Evolutionary conservation across 202 grass and related monocot species (phyloP).

Genomic region (Musa balbisiana): DNA sequence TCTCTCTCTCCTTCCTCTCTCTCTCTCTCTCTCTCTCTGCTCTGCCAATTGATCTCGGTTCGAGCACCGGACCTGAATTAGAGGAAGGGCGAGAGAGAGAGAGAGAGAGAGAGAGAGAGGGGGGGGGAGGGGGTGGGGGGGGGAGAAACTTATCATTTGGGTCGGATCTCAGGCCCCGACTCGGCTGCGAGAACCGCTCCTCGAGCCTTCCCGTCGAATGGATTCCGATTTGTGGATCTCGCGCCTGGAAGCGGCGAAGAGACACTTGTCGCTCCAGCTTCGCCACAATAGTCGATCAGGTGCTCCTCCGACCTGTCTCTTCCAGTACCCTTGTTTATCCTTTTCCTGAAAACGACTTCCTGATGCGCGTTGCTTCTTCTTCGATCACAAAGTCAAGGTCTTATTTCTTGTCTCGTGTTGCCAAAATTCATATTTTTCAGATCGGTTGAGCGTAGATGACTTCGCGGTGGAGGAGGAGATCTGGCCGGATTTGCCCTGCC

Average conservation of each 20-base stretch:
- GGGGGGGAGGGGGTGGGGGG: no score
- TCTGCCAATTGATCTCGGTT: neutral
- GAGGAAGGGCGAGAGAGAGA: neutral
- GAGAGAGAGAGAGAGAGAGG: neutral
- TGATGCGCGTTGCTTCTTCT: neutral
- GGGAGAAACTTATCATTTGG: no score
- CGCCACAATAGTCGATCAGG: slow-evolving; percentile 20
- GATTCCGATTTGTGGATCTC: slow-evolving; percentile 52
- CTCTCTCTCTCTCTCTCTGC: neutral
- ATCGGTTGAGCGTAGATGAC: slow-evolving; percentile 32
- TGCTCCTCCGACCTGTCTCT: neutral
- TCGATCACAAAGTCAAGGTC: neutral
- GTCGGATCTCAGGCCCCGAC: no score
- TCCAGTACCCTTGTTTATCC: neutral
- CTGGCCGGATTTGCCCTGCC: slow-evolving; percentile 30
- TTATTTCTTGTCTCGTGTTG: neutral
- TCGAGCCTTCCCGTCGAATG: slow-evolving; percentile 9
- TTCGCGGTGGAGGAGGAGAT: slow-evolving; percentile 40
- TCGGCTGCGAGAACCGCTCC: neutral
- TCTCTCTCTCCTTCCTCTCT: neutral
- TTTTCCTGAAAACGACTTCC: neutral
- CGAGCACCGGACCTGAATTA: neutral
- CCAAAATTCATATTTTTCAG: slow-evolving; percentile 6
- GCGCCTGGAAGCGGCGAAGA: slow-evolving; percentile 39
- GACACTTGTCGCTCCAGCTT: slow-evolving; percentile 38